Percentiles rank a stretch among this genome's conserved stretches.
Evolutionary conservation across 2,329 filamentous ascomycete genomes (phyloP).

Genomic region (Alternaria sp.): DNA sequence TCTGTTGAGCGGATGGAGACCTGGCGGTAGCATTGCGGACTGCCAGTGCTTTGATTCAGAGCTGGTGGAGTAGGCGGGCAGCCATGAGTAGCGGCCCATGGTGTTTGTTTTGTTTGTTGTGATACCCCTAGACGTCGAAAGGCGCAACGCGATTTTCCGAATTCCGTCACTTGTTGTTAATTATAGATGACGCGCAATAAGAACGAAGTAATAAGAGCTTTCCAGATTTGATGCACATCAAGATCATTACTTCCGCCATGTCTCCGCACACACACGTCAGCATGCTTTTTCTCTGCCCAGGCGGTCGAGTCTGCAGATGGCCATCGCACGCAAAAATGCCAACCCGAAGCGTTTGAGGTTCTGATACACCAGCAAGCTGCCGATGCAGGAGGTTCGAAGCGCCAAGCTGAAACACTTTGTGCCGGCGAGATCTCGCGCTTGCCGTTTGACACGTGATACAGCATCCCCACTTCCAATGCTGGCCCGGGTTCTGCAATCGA

Average conservation of each 20-base stretch:
- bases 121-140: conserved; percentile 12
- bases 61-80: conserved; percentile 13
- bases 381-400: conserved; percentile 23
- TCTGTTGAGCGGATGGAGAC: conserved; percentile 34
- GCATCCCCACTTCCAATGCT: conserved; percentile 16
- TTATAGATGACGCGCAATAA: conserved; percentile 8
- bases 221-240: background rate
- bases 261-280: background rate
- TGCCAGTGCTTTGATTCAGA: conserved; percentile 41
- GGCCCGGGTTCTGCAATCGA: conserved; percentile 15
- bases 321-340: background rate
- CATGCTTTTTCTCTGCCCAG: background rate
- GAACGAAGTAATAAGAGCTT: conserved; percentile 3
- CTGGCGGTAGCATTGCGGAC: conserved; percentile 34
- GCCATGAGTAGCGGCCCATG: background rate
- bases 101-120: conserved; percentile 13
- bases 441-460: conserved; percentile 17
- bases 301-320: background rate
- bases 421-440: conserved; percentile 8
- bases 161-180: conserved; percentile 5
- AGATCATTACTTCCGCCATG: background rate
- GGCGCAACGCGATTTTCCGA: conserved; percentile 3
- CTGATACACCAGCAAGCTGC: conserved; percentile 13
- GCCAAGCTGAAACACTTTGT: conserved; percentile 28
- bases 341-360: conserved; percentile 26